A percentile compares a stretch with the other conserved stretches of the same genome.
These are phyloP conservation scores for Epithele typhae DNA, from an alignment of 768 basidiomycete species.

Conservation along the genomic window DNA sequence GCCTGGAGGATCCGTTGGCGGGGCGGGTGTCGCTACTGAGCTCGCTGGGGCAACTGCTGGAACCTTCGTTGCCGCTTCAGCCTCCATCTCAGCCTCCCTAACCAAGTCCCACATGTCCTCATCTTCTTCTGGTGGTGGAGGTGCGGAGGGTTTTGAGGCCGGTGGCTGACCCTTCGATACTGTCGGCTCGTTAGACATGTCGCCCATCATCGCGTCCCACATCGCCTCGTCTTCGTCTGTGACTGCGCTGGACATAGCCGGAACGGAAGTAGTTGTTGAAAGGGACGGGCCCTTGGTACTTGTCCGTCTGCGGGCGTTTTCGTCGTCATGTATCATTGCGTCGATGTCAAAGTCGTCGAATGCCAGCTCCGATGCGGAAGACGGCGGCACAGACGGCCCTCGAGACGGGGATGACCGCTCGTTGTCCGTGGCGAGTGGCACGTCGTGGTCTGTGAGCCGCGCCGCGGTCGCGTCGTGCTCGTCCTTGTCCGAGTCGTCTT, in stretches of 20 bases:
- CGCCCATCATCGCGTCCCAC: constrained; percentile 22
- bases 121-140: constrained; percentile 40
- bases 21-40: not conserved
- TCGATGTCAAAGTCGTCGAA: constrained; percentile 48
- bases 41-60: constrained; percentile 1
- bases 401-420: constrained; percentile 29
- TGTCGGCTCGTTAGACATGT: constrained; percentile 12
- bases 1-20: not conserved
- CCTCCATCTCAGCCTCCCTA: constrained; percentile 44
- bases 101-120: constrained; percentile 74
- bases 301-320: constrained; percentile 24
- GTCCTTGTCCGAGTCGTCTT: constrained; percentile 25
- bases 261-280: not conserved
- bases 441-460: too few relatives aligned
- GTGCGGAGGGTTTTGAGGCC: constrained; percentile 3
- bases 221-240: constrained; percentile 19
- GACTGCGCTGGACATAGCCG: not conserved
- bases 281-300: too few relatives aligned
- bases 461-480: constrained; percentile 7
- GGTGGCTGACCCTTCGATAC: constrained; percentile 1
- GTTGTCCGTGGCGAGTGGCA: constrained; percentile 10
- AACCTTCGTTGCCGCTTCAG: constrained; percentile 7
- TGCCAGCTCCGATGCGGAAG: constrained; percentile 29
- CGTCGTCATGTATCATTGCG: constrained; percentile 44
- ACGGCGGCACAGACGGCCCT: constrained; percentile 36